Percentiles rank a stretch among this genome's conserved stretches.
Evolutionary conservation across 2,329 filamentous ascomycete genomes (phyloP).

Genomic region (Colletotrichum sp.): DNA sequence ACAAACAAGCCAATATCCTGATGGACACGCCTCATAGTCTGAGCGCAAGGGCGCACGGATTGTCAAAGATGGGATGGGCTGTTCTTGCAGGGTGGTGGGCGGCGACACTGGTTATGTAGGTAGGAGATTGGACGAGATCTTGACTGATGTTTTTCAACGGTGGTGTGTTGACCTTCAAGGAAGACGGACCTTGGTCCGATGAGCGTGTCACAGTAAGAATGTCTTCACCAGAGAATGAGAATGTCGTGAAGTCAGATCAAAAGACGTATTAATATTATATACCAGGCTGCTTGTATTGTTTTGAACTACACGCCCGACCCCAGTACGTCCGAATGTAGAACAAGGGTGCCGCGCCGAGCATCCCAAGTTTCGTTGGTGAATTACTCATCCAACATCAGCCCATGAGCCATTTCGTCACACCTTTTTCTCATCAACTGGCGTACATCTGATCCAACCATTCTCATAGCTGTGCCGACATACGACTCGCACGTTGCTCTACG

Average conservation of each 20-base stretch:
- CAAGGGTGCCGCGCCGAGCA: background rate
- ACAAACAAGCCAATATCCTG: conserved; percentile 12
- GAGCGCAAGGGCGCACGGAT: background rate
- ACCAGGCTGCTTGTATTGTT: background rate
- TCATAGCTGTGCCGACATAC: background rate
- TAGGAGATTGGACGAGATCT: background rate
- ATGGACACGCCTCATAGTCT: background rate
- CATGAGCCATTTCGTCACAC: background rate
- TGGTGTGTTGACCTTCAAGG: background rate
- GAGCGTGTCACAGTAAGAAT: background rate
- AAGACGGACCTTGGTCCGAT: background rate
- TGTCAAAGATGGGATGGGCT: background rate
- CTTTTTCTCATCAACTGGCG: background rate
- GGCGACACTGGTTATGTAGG: background rate
- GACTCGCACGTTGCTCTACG: background rate
- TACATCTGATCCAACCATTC: background rate
- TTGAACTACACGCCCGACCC: background rate
- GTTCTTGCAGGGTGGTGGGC: background rate
- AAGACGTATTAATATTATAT: background rate
- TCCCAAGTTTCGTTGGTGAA: background rate
- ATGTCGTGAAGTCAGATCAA: background rate
- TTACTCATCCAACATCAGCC: background rate
- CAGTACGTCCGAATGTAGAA: background rate
- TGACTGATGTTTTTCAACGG: background rate
- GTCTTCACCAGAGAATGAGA: background rate